A percentile compares a stretch with the other conserved stretches of the same genome.
Conservation (phyloP, 2,329 filamentous ascomycete genomes). For the Calycina marina region DNA sequence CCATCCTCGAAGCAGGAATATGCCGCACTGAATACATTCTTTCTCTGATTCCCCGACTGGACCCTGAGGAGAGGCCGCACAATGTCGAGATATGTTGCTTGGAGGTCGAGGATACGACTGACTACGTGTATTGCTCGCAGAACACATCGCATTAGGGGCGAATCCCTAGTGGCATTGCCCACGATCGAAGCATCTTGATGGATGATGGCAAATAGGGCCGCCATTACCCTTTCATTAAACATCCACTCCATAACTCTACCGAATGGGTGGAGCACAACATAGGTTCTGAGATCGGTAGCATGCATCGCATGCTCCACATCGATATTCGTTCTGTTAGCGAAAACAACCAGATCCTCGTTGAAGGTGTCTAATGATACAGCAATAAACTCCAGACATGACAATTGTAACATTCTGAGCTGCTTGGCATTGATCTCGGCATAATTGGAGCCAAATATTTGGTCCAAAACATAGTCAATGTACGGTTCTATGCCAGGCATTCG, state of each 20-base stretch:
- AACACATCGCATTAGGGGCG: constrained; percentile 67
- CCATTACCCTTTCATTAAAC: constrained; percentile 81
- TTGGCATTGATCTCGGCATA: constrained; percentile 44
- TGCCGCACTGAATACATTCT: constrained; percentile 56
- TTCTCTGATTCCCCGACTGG: constrained; percentile 42
- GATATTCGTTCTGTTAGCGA: constrained; percentile 66
- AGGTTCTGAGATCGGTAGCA: constrained; percentile 60
- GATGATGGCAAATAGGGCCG: constrained; percentile 61
- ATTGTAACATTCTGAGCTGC: constrained; percentile 59
- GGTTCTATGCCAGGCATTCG: constrained; percentile 78
- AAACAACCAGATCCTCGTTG: constrained; percentile 82
- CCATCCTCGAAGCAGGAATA: constrained; percentile 89
- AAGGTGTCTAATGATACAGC: constrained; percentile 68
- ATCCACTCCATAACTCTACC: constrained; percentile 95
- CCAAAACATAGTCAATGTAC: constrained; percentile 84
- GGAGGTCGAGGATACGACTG: constrained; percentile 67
- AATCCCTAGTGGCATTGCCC: constrained; percentile 57
- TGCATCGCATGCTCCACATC: constrained; percentile 61
- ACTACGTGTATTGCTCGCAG: constrained; percentile 73
- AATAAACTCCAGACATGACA: constrained; percentile 75
- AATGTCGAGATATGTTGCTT: constrained; percentile 82
- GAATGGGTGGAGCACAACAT: constrained; percentile 83
- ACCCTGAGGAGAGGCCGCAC: constrained; percentile 65
- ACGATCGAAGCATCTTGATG: constrained; percentile 64
- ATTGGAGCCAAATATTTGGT: constrained; percentile 55